These are phyloP conservation scores for Schizothecium vesticola DNA, from an alignment of 495 filamentous ascomycete genomes.

Conservation along the genomic window DNA sequence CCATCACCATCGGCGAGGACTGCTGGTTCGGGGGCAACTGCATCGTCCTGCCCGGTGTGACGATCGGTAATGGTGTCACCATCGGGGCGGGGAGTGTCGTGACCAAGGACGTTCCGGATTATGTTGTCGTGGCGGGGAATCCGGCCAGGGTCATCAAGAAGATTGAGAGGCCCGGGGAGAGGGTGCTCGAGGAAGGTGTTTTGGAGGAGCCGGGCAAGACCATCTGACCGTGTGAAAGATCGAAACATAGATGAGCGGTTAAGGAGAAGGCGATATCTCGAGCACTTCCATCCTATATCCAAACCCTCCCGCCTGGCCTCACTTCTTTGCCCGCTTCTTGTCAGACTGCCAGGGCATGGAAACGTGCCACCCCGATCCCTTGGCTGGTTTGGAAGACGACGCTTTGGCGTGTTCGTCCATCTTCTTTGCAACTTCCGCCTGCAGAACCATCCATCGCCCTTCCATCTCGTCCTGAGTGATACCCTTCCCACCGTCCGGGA, in stretches of 20 bases:
- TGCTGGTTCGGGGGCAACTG: conserved; percentile 86
- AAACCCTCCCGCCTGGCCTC: neutral
- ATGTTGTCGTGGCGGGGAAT: conserved; percentile 61
- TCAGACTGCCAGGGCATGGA: conserved; percentile 6
- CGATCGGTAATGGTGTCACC: conserved; percentile 64
- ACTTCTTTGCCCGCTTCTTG: conserved; percentile 7
- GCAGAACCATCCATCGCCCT: conserved; percentile 26
- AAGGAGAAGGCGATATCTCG: too few relatives aligned
- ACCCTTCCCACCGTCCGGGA: conserved; percentile 24
- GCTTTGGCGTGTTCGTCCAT: conserved; percentile 21
- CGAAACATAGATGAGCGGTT: too few relatives aligned
- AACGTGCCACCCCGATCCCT: conserved; percentile 1
- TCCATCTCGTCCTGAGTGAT: conserved; percentile 30
- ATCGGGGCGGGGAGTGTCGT: conserved; percentile 88
- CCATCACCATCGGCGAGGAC: conserved; percentile 77
- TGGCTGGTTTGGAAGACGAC: neutral
- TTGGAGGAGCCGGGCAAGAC: neutral
- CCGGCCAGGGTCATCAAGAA: conserved; percentile 57
- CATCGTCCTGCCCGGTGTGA: conserved; percentile 70
- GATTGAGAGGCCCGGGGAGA: conserved; percentile 33
- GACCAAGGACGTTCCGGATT: conserved; percentile 69
- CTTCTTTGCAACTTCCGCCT: conserved; percentile 19
- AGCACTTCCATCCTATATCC: neutral
- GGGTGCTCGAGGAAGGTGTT: neutral
- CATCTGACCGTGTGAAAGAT: neutral